Base-by-base conservation (phyloP, 2,329 filamentous ascomycete species). In the Aspergillus quadrilineatus region DNA sequence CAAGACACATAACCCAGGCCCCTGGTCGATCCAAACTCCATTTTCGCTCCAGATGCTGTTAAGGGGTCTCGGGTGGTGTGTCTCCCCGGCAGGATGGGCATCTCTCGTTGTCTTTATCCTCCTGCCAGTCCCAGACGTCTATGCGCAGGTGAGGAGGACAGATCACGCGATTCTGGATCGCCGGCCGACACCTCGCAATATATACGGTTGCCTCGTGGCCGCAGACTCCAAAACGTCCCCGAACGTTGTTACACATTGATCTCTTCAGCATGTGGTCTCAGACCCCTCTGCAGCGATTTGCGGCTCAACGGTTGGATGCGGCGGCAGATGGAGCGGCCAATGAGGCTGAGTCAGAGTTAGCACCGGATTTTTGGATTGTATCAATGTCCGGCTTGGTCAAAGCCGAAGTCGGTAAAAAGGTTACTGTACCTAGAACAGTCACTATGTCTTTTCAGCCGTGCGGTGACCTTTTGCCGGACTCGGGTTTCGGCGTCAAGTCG, bases 111-210 rank as follows among this genome's bases (percentile, higher is more conserved):
- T 60, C 57, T 4, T 57, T 59, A 44, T 63, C 60, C 39, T 63
- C 61, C 45, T 61, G 59, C 59, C 61, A 63, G 53, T 61, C 59
- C 55, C 60, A 61, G 28, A 62, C 61, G n/a, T 63, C 59, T 22
- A 58, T 37, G 32, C 59, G 60, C 43, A 59, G 60, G 48, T 51
- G 17, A 15, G 60, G 60, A 14, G 59, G 60, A 50, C 60, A 63
- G 44, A 54, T 55, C 43, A 58, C 52, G 36, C 50, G 41, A 37
- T 60, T 63, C 29, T 58, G 56, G 15, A 61, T 59, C 29, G 60
- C 60, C 8, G 57, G 51, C 5, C 44, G 48, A 50, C 60, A 63
- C 47, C 59, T 50, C 8, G 60, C 60, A 52, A 63, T 61, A 44
- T 63, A 63, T 26, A 63, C 60, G 3, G 54, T 63, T 51, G 59